Conservation (phyloP, 805 yeast species). For the Zygosaccharomyces rouxii region DNA sequence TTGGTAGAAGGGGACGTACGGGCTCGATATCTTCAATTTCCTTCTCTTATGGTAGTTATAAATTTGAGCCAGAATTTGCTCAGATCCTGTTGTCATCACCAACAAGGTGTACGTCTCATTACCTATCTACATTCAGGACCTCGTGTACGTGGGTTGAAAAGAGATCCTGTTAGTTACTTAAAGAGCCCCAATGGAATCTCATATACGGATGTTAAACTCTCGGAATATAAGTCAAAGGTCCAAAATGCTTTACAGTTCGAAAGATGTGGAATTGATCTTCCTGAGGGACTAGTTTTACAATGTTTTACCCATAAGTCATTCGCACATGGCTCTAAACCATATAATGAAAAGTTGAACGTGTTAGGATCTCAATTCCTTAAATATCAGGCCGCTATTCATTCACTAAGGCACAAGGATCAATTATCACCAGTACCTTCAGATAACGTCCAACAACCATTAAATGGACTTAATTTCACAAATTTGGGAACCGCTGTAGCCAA, state of each 20-base stretch:
- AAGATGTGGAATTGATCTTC: constrained; percentile 37
- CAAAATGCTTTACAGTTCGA: constrained; percentile 22
- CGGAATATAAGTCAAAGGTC: constrained; percentile 38
- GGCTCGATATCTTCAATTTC: background rate
- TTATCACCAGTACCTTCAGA: constrained; percentile 11
- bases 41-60: background rate
- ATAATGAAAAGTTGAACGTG: constrained; percentile 77
- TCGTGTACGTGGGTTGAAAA: constrained; percentile 66
- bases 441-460: constrained; percentile 35
- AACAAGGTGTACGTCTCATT: constrained; percentile 27
- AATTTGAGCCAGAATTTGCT: background rate
- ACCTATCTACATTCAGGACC: constrained; percentile 42
- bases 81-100: constrained; percentile 2
- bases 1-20: background rate
- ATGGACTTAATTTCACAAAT: constrained; percentile 50
- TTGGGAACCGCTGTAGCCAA: constrained; percentile 56
- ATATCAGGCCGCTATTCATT: constrained; percentile 34
- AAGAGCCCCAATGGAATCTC: constrained; percentile 45
- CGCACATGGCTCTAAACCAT: constrained; percentile 86
- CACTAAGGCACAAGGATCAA: constrained; percentile 26
- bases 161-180: constrained; percentile 60
- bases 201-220: constrained; percentile 49
- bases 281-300: constrained; percentile 65
- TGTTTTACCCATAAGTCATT: constrained; percentile 90
- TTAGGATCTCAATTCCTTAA: constrained; percentile 65